Base-by-base conservation (phyloP, 192 early-diverging fungal genomes). In the Thoreauomyces humboldtii region DNA sequence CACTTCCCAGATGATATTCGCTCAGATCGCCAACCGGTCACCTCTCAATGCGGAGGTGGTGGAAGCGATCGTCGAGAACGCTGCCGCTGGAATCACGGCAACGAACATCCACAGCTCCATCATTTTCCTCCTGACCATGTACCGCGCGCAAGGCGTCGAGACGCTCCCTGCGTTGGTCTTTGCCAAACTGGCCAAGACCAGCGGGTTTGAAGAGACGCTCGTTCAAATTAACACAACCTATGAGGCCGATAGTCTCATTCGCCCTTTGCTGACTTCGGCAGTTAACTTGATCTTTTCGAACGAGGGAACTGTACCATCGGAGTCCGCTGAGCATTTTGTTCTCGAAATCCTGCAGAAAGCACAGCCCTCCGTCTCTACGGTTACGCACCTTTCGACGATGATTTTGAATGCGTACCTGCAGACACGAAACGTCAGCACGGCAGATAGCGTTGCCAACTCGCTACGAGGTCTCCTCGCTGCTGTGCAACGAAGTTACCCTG, bases 1-100 rank as follows among this genome's bases (percentile, higher is more conserved):
- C 2, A 59, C 75, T 19, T 63, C 85, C 7, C 86, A 88, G 46
- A 88, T 91, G 86, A 80, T 87, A 44, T 60, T 90, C 35, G 80
- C 83, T 9, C 86, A 86, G 57, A 69, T 90, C 21, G 76, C 82
- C 5, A 77, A 77, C 51, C 74, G 80, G 41, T 64, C 69, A 4
- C 62, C 76, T 0, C 61, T 91, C 38, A 69, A 59, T 7, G 46
- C 38, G 1, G 77, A 84, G 11, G 77, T 81, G 11, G 42, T 87
- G 3, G 21, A 32, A 7, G 70, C 71, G 9, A 42, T 90, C 0
- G 50, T 82, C 25, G 65, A 68, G 41, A 70, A 73, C 31, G 79
- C 86, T 47, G 67, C 73, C 14, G 50, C 67, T 9, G 61, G 68
- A 46, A 28, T 65, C 4, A 64, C 43, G 4, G 14, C 60, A 12